Base-by-base conservation (phyloP, 139 green algal species). In the Picochlorum sp. region DNA sequence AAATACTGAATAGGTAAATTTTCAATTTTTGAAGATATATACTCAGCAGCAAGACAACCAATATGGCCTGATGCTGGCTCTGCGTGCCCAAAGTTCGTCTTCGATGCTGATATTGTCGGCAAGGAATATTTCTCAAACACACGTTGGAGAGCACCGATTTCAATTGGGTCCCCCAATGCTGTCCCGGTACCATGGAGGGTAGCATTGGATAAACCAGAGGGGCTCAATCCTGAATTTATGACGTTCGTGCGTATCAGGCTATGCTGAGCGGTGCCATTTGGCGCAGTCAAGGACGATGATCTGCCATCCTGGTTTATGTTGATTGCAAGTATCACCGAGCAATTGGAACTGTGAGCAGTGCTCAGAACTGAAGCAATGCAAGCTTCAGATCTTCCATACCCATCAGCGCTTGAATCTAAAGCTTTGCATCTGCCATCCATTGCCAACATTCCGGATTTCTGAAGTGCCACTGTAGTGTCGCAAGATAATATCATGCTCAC, bases 221-320 rank as follows among this genome's bases (percentile, higher is more conserved):
- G 37, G 2, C n/a, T 56, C 10, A 57, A 14, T 26, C 54, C 81
- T 1, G 62, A 52, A 1, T n/a, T 26, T 13, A 1, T 15, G 23
- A 88, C 65, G 1, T 82, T 81, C 2, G 49, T 49, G 2, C 71
- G 54, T 2, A 95, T 75, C 26, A 92, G 81, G 14, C 61, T 70
- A 68, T 90, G 77, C 71, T 95, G 90, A 11, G 87, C 81, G 4
- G 86, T 85, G 0, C 89, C 90, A 68, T 90, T 94, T 47, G 90
- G 90, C 8, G 90, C 87, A 0, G 89, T 95, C 31, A 96, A 75
- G 49, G 75, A 77, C 67, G 77, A 86, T 60, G 76, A 87, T 65
- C 85, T 81, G 1, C 85, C 87, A 65, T 95, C 88, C 62, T 82
- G 73, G 63, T 85, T 86, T 24, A 80, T 62, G 5, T 65, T 66